Evolutionary conservation across 345 rosid species (phyloP), one percentile per base, ranked within the genome.

Genomic region (Mangifera indica): DNA sequence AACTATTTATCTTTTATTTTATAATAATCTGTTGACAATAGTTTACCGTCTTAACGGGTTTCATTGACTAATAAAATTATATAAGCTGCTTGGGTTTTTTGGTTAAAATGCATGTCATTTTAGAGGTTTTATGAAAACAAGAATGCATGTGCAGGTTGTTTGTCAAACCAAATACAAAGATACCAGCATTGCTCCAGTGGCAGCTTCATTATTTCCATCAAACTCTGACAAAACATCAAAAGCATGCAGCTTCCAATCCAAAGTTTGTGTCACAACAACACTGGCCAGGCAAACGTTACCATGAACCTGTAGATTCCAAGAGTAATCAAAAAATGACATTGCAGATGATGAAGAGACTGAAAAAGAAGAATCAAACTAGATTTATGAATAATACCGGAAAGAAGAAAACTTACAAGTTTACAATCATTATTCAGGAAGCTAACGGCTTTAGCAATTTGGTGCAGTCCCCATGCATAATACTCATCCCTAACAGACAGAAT

Each of bases 161-260:
- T 2, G 11, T 17, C 44, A 62, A 6, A 78, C 60, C 67, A 64
- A 66, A 73, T n/a, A 51, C n/a, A 61, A 71, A 48, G 57, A 72
- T 95, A 95, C 99, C 99, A 95, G 96, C 99, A 95, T 95, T 8
- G 99, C 90, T 75, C 99, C 96, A 69, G 80, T 76, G 48, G 97
- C 89, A 80, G 88, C 72, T 89, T 76, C 86, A 81, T 81, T 92
- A 72, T 70, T 86, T 67, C 98, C 98, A 77, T 92, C 98, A 89
- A 91, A 89, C 86, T 95, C 97, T 10, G 98, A 92, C 49, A 92
- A 85, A 78, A 93, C 97, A 60, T 95, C 97, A 83, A 95, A 89
- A 63, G 99, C 98, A 86, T 95, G 98, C 80, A 95, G 87, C 89
- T 95, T 95, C 99, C 99, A 95, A 77, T 95, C 99, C 87, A 95